Base-by-base conservation (phyloP, 352 stramenopile species). In the Aphanomyces euteiches region DNA sequence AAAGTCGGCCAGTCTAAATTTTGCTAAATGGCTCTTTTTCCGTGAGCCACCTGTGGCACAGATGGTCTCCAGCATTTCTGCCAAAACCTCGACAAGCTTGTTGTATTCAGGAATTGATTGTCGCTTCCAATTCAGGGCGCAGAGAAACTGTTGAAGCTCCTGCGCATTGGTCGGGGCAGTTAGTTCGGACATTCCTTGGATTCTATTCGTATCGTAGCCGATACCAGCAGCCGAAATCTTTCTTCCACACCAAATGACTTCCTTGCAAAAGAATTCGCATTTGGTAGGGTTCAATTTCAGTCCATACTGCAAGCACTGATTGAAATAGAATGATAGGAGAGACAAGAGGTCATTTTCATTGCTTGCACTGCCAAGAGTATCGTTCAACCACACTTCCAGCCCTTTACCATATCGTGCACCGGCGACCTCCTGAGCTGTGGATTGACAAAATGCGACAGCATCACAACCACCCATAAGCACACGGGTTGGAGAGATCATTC, bases 261-360 rank as follows among this genome's bases (percentile, higher is more conserved):
- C 60, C 0, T 10, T 56, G 0, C 21, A 15, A 45, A 74, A 79
- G 39, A 84, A 77, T n/a, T 43, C 0, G 17, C 76, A 82, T 56
- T 84, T 79, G n/a, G 58, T 67, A 1, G 76, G 73, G 61, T 81
- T 67, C 13, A 84, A 47, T 53, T 84, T 84, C 2, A 81, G 37
- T 0, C 75, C 78, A 15, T 67, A 79, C 19, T 73, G 1, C n/a
- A 59, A 34, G 19, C 75, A 80, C 1, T 47, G 54, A n/a, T n/a
- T n/a, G n/a, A n/a, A n/a, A n/a, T n/a, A n/a, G n/a, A n/a, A n/a
- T n/a, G n/a, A n/a, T n/a, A n/a, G n/a, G n/a, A n/a, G n/a, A n/a
- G n/a, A n/a, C n/a, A n/a, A n/a, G n/a, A n/a, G n/a, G n/a, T n/a
- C n/a, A n/a, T n/a, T n/a, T n/a, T n/a, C n/a, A n/a, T n/a, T 28